Base-by-base conservation (phyloP, 768 basidiomycete genomes). In the Xanthoconium stramineum region DNA sequence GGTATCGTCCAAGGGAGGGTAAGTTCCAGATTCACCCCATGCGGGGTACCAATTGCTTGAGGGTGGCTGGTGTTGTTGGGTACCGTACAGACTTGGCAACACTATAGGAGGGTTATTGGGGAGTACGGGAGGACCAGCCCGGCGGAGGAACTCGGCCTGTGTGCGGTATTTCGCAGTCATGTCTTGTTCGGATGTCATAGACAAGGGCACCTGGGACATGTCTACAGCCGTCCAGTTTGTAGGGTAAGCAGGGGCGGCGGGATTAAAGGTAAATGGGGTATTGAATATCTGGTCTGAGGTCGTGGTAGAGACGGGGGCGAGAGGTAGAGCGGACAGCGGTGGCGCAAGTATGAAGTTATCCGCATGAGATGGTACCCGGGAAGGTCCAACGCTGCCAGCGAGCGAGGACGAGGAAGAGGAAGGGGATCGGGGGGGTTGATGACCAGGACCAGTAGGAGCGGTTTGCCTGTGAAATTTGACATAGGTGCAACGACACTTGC, bases 401-500 rank as follows among this genome's bases (percentile, higher is more conserved):
- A 61, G 65, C 36, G 60, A 67, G 39, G 69, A 63, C 1, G 75
- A 75, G 43, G 67, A 63, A 6, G 74, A 72, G 4, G 74, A 53
- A 3, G 65, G 63, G 4, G 75, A 71, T 5, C 68, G 75, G 14
- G 73, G 72, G 13, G 74, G 70, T 7, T 68, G 62, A 61, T 91
- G 89, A 11, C 88, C 88, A 11, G 88, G 89, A 5, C 88, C 88
- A 2, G 81, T 78, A 30, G 88, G 89, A 0, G 88, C 88, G 0
- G 89, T 91, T 65, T 90, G 89, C 14, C 88, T 83, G 65, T 89
- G 88, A 65, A 88, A 90, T 65, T 91, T 89, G 69, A 90, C 84
- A 61, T 83, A 91, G 0, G 89, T 91, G 72, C 89, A 91, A 5
- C 85, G 79, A 52, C 74, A 79, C 69, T 88, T 89, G 53, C 86